Conservation (phyloP, 2,329 filamentous ascomycete species). For the Claviceps spartinae region DNA sequence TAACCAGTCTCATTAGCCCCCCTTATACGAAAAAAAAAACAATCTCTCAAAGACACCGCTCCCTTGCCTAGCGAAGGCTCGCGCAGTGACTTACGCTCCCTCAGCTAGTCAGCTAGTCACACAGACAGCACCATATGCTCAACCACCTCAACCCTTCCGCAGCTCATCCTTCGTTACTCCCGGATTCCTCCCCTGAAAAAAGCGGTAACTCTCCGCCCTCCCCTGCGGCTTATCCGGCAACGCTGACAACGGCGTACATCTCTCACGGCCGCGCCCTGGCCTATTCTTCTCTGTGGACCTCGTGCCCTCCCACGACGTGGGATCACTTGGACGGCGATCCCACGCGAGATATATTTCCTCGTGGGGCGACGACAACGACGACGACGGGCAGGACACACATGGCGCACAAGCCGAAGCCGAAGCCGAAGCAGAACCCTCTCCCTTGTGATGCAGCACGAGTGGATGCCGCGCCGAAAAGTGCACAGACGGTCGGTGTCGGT, state of each 20-base stretch:
- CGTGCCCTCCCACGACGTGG: not conserved
- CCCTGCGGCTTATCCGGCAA: not conserved
- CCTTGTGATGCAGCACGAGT: constrained; percentile 13
- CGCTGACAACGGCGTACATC: not conserved
- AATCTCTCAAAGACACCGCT: too few species aligned
- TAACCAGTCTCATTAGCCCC: too few species aligned
- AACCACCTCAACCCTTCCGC: not conserved
- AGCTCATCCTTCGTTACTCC: constrained; percentile 14
- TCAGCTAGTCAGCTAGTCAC: too few species aligned
- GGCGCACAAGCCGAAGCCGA: not conserved
- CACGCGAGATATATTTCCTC: not conserved
- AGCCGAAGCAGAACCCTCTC: not conserved
- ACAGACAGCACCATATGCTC: too few species aligned
- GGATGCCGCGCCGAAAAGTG: constrained; percentile 19
- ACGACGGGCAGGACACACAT: not conserved
- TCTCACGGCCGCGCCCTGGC: too few species aligned
- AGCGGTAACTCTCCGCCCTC: constrained; percentile 16
- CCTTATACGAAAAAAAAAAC: too few species aligned
- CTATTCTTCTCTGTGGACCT: not conserved
- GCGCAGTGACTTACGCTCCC: too few species aligned
- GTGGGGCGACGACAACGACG: not conserved
- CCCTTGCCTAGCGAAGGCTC: too few species aligned
- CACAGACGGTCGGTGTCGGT: constrained; percentile 15
- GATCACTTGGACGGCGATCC: not conserved
- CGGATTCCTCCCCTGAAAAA: constrained; percentile 14